Evolutionary conservation across 2,329 filamentous ascomycete species (phyloP), one percentile per base, ranked within the genome.

Genomic region (Phialophora tarda): DNA sequence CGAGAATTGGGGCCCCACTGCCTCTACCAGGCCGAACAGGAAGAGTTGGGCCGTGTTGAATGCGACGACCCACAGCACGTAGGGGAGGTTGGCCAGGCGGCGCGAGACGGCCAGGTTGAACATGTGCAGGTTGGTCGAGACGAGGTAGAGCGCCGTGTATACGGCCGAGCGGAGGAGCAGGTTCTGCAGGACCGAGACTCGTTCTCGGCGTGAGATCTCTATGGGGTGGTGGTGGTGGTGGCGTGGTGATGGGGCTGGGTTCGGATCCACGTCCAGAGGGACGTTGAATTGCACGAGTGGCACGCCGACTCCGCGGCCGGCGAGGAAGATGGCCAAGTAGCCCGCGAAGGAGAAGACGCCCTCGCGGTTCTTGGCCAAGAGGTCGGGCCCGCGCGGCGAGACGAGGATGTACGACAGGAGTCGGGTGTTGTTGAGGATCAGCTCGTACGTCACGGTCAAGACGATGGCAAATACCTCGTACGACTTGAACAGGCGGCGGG

Each of bases 291-390:
- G 44, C 44, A 98, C 86, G 65, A 95, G 86, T 68, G 89, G 86
- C 78, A 93, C 88, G 58, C 95, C 95, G 21, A 89, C 86, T 48
- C 91, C 90, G 75, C 96, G 92, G 3, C 95, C 95, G 0, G 91
- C 88, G 47, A 99, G 86, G 78, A 97, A 99, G 66, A 99, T 97
- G 55, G 94, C 91, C 54, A 99, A 85, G 76, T 99, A 99, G 4
- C 95, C 95, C 58, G 91, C 80, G 77, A 98, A 97, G 62, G 93
- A 97, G 78, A 94, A 97, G n/a, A 99, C 84, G 0, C 95, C 95
- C 78, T 99, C 95, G 28, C 94, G 86, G 76, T 99, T 99, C 83
- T 93, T 91, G 1, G 92, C 94, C 5, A 99, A 77, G 14, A 97
- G 81, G 73, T 93, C 87, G 0, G 85, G 88, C 0, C 80, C 80